Percentiles rank a stretch among this genome's conserved stretches.
Conservation (phyloP, 257 asterid species). For the Nyctanthes arbortristis region DNA sequence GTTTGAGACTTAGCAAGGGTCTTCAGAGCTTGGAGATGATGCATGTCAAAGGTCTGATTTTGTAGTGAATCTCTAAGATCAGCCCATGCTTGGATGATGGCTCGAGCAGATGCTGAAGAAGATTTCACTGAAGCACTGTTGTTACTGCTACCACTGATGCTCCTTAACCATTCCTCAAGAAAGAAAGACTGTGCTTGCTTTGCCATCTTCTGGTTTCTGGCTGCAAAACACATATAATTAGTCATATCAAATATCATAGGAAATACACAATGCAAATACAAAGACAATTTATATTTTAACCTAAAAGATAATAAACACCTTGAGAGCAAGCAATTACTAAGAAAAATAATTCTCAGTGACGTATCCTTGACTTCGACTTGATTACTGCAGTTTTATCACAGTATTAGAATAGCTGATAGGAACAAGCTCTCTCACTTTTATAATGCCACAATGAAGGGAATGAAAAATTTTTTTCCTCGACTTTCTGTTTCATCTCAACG, state of each 20-base stretch:
- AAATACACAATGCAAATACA: not conserved
- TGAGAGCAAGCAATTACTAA: not conserved
- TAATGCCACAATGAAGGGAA: no score
- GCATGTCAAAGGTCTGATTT: conserved; percentile 47
- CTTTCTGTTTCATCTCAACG: not conserved
- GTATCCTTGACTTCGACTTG: not conserved
- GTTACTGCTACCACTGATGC: conserved; percentile 30
- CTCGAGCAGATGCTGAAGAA: conserved; percentile 62
- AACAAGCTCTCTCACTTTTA: no score
- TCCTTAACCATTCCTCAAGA: conserved; percentile 85
- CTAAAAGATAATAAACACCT: conserved; percentile 9
- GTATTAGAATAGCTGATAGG: no score
- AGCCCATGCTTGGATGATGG: conserved; percentile 90
- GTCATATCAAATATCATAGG: no score
- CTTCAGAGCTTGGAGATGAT: conserved; percentile 61
- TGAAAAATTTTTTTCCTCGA: not conserved
- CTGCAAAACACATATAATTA: conserved; percentile 33
- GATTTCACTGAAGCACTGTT: conserved; percentile 34
- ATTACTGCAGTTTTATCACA: not conserved
- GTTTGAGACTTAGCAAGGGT: conserved; percentile 56
- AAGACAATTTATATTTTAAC: not conserved
- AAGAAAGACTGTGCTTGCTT: conserved; percentile 54
- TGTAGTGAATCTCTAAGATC: conserved; percentile 72
- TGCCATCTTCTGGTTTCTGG: conserved; percentile 50
- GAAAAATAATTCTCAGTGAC: not conserved